Evolutionary conservation across 768 basidiomycete species (phyloP).

Genomic region (Tephrocybe rancida): DNA sequence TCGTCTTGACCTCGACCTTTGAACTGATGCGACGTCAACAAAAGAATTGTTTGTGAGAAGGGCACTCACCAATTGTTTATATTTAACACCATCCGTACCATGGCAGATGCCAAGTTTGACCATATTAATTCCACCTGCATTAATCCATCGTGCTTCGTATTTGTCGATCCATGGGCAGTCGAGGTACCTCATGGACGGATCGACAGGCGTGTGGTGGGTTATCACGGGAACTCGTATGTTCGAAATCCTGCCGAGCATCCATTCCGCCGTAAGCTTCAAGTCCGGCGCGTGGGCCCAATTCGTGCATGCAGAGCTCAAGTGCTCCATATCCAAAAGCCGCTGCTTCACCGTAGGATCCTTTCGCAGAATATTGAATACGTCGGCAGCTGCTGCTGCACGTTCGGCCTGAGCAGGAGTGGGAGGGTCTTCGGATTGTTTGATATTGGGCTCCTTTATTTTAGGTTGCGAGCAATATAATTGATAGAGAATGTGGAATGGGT

Average conservation of each 20-base stretch:
- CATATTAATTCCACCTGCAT: conserved; percentile 77
- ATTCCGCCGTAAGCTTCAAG: conserved; percentile 44
- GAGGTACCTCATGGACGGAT: conserved; percentile 68
- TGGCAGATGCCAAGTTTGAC: conserved; percentile 80
- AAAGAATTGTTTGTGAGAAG: neutral
- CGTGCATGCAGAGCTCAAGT: conserved; percentile 64
- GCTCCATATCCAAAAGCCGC: conserved; percentile 56
- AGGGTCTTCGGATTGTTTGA: conserved; percentile 33
- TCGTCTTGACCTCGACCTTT: conserved; percentile 93
- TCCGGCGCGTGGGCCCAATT: conserved; percentile 70
- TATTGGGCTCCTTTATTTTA: conserved; percentile 45
- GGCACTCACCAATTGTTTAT: conserved; percentile 68
- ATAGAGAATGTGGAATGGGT: conserved; percentile 93
- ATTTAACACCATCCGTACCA: conserved; percentile 64
- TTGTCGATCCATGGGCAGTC: conserved; percentile 67
- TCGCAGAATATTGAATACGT: conserved; percentile 59
- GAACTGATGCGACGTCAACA: conserved; percentile 53
- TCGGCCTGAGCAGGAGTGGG: conserved; percentile 53
- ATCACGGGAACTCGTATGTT: conserved; percentile 79
- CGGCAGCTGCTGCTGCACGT: conserved; percentile 64
- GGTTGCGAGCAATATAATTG: conserved; percentile 79
- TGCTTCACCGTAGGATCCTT: conserved; percentile 35
- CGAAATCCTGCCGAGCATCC: conserved; percentile 49
- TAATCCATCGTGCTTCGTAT: conserved; percentile 60
- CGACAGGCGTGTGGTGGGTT: conserved; percentile 72